phyloP scores from a whole-genome alignment of 768 basidiomycete genomes.

The Rhodosporidiobolus odoratus region DNA sequence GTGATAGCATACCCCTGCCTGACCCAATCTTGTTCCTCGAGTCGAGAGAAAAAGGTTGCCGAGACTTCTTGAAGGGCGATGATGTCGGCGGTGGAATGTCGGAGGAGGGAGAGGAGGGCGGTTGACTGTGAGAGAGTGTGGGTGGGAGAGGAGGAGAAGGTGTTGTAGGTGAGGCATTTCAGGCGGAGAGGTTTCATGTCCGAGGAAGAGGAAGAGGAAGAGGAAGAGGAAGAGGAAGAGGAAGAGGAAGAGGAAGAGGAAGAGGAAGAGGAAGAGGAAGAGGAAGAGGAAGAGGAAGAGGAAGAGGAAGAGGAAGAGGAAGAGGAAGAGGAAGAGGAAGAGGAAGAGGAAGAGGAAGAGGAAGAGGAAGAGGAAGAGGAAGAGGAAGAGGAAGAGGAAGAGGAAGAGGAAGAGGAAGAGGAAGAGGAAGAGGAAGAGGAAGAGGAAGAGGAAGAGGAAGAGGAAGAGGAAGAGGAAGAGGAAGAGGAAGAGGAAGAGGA shows the following conservation, averaged over 20 bases:
- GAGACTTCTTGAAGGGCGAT: slow-evolving; percentile 36
- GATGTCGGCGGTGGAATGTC: not conserved
- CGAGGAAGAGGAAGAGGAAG: not conserved
- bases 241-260: not conserved
- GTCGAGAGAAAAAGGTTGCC: slow-evolving; percentile 3
- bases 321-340: too few species aligned
- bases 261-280: not conserved
- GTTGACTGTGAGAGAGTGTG: slow-evolving; percentile 13
- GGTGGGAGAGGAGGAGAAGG: slow-evolving; percentile 11
- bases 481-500: too few species aligned
- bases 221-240: not conserved
- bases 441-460: too few species aligned
- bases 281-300: not conserved
- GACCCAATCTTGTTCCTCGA: slow-evolving; percentile 14
- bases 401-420: too few species aligned
- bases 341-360: too few species aligned
- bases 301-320: too few species aligned
- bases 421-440: too few species aligned
- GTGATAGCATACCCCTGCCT: slow-evolving; percentile 3
- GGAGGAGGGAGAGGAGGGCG: slow-evolving; percentile 8
- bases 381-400: too few species aligned
- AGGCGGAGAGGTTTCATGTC: not conserved
- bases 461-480: too few species aligned
- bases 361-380: too few species aligned
- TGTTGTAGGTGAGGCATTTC: slow-evolving; percentile 21